phyloP scores from a whole-genome alignment of 2,329 filamentous ascomycete genomes.

The Clarireedia monteithiana region DNA sequence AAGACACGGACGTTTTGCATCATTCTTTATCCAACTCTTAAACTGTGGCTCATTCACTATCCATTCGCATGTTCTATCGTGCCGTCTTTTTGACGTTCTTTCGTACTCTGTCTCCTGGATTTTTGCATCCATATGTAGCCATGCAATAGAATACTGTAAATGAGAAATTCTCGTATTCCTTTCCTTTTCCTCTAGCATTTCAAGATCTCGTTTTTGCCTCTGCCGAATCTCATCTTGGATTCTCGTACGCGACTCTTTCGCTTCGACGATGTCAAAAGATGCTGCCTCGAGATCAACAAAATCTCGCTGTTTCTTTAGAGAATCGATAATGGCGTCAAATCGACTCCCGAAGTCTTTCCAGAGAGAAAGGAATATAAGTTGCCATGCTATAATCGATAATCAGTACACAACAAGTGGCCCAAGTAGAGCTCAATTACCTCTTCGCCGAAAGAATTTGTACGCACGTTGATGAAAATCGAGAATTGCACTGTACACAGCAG shows the following conservation, averaged over 20 bases:
- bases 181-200: slow-evolving; percentile 7
- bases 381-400: slow-evolving; percentile 9
- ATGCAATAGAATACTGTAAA: slow-evolving; percentile 9
- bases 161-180: not conserved
- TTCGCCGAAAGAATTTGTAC: slow-evolving; percentile 37
- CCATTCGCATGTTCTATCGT: slow-evolving; percentile 13
- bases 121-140: slow-evolving; percentile 11
- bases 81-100: not conserved
- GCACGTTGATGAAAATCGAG: slow-evolving; percentile 39
- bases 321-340: slow-evolving; percentile 10
- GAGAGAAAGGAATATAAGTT: slow-evolving; percentile 10
- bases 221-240: slow-evolving; percentile 5
- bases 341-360: slow-evolving; percentile 14
- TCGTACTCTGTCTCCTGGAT: slow-evolving; percentile 5
- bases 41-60: slow-evolving; percentile 1
- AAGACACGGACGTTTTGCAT: not conserved
- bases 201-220: not conserved
- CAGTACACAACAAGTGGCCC: too few species aligned
- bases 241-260: slow-evolving; percentile 3
- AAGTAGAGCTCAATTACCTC: slow-evolving; percentile 3
- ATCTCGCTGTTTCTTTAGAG: slow-evolving; percentile 11
- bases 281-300: slow-evolving; percentile 14
- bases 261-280: slow-evolving; percentile 13
- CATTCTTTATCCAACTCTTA: slow-evolving; percentile 9
- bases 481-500: slow-evolving; percentile 39